Conservation (phyloP, 2,329 filamentous ascomycete species). For the Sporothrix pallida region DNA sequence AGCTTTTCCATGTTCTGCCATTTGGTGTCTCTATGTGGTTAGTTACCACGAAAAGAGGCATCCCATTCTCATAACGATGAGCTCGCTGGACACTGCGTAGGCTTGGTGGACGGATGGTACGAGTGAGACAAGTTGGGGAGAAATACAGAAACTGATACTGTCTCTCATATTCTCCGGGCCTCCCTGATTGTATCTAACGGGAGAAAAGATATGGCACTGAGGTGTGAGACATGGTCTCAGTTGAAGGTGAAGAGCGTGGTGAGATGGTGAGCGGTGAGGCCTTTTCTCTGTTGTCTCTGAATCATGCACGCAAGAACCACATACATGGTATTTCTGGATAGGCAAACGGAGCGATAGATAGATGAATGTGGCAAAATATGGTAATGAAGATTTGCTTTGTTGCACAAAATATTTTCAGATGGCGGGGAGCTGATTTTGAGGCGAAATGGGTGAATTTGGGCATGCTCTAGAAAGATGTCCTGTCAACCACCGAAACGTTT, state of each 20-base stretch:
- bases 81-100: too few relatives aligned
- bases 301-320: not conserved
- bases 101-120: not conserved
- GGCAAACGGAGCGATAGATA: not conserved
- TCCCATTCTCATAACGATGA: too few relatives aligned
- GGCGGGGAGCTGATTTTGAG: not conserved
- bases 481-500: too few relatives aligned
- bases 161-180: not conserved
- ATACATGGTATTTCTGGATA: not conserved
- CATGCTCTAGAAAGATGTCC: too few relatives aligned
- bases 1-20: too few relatives aligned
- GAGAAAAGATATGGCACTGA: not conserved
- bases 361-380: not conserved
- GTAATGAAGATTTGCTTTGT: not conserved
- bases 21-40: too few relatives aligned
- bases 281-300: not conserved
- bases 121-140: not conserved
- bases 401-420: not conserved
- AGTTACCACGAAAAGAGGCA: too few relatives aligned
- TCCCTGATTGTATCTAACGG: not conserved
- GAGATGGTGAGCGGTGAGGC: not conserved
- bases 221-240: conserved; percentile 5
- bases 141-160: not conserved
- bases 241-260: conserved; percentile 1
- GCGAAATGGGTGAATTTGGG: not conserved